phyloP scores from a whole-genome alignment of 441 rosid genomes.

The Pelargonium australe region DNA sequence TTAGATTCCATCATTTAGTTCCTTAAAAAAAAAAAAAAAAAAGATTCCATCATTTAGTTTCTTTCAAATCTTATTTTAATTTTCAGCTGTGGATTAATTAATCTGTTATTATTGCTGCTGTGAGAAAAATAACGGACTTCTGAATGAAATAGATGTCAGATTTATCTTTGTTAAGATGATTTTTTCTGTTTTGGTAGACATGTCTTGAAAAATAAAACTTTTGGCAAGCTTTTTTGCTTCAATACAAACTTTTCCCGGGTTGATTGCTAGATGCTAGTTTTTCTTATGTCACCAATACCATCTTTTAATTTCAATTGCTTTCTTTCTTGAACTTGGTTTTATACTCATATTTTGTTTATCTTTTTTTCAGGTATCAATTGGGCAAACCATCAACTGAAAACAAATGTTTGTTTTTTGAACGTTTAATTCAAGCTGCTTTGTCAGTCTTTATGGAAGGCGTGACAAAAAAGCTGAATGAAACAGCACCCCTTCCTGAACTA shows the following conservation, averaged over 20 bases:
- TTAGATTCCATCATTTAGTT: slow-evolving; percentile 5
- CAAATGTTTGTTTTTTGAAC: slow-evolving; percentile 70
- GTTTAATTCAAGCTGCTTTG: slow-evolving; percentile 83
- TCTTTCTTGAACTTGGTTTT: slow-evolving; percentile 7
- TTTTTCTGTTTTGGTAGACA: not conserved
- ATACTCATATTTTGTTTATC: slow-evolving; percentile 20
- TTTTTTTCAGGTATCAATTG: slow-evolving; percentile 62
- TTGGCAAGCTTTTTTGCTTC: not conserved
- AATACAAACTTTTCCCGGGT: not conserved
- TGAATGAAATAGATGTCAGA: not conserved
- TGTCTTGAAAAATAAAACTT: not conserved
- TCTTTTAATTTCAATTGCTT: not conserved
- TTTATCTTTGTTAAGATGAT: not conserved
- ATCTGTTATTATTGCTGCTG: not conserved
- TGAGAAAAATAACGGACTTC: not conserved
- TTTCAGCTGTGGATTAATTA: not conserved
- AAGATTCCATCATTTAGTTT: not conserved
- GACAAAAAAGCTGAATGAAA: slow-evolving; percentile 40
- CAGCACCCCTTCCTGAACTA: slow-evolving; percentile 57
- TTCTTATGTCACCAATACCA: not conserved
- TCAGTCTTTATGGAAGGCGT: slow-evolving; percentile 62
- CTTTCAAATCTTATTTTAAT: not conserved
- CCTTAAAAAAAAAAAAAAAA: no score
- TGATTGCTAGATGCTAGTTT: not conserved
- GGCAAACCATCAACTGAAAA: slow-evolving; percentile 67